Evolutionary conservation across 208 protist species (phyloP), one percentile per base, ranked within the genome.

Genomic region (Acanthamoeba triangularis): DNA sequence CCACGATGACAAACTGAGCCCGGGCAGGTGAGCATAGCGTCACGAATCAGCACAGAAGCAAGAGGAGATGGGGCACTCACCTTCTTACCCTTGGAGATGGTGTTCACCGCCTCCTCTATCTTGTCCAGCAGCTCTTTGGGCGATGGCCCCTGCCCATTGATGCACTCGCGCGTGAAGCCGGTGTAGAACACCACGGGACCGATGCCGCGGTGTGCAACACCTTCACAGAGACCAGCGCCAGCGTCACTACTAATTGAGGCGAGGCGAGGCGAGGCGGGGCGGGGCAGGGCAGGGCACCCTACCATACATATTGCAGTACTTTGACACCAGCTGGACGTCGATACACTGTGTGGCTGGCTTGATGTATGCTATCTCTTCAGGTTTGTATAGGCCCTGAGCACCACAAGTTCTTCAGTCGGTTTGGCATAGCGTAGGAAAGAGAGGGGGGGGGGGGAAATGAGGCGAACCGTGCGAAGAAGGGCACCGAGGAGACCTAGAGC

Each of bases 141-240:
- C 23, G 82, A 90, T 59, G 82, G 82, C 18, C 82, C 82, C 33
- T 44, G 18, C 25, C 82, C 82, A 28, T 59, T 37, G 49, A 90
- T 90, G 52, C 82, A 90, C 82, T 90, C 82, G 8, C 82, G 47
- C 82, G 82, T 90, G 82, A 90, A 90, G 56, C 82, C 82, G 25
- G 82, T 90, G 54, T 90, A 90, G 35, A 90, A 90, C 37, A 90
- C 82, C 47, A 90, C 13, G 4, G 82, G 82, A 14, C 82, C 82
- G 25, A 90, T 90, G 52, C 82, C 82, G 30, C 82, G 82, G 56
- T 67, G 56, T 8, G 44, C 54, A 16, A 90, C 37, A 6, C 82
- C 82, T 67, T 25, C 54, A 35, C 82, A 59, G 30, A 33, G 49
- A n/a, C 11, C 49, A 61, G 13, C 1, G 28, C 1, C 44, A 1